Conservation (phyloP, 2,329 filamentous ascomycete species). For the Tolypocladium capitatum region DNA sequence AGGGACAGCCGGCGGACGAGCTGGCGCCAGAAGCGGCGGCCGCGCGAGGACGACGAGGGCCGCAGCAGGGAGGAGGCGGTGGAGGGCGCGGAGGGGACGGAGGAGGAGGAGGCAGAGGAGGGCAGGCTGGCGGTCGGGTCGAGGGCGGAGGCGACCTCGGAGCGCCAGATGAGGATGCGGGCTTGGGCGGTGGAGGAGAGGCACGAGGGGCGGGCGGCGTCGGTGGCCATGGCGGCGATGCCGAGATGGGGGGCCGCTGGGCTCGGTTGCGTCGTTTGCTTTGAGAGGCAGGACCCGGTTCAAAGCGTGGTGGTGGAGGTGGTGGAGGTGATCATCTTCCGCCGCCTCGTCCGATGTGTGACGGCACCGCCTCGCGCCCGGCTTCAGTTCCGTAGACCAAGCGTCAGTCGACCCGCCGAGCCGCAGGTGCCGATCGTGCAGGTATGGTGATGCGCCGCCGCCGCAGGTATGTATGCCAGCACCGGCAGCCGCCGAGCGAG, state of each 20-base stretch:
- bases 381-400: not conserved
- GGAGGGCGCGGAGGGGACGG: conserved; percentile 14
- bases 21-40: conserved; percentile 11
- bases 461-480: too few relatives aligned
- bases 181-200: conserved; percentile 21
- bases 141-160: conserved; percentile 29
- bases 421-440: not conserved
- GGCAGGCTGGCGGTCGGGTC: conserved; percentile 10
- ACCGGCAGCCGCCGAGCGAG: too few relatives aligned
- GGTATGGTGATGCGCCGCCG: too few relatives aligned
- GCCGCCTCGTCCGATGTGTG: too few relatives aligned
- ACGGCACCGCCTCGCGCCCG: too few relatives aligned
- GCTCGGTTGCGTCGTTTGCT: not conserved
- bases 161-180: conserved; percentile 36
- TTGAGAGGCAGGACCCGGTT: not conserved
- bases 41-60: conserved; percentile 11
- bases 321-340: not conserved
- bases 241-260: too few relatives aligned
- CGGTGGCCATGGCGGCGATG: not conserved
- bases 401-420: too few relatives aligned
- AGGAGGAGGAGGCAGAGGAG: conserved; percentile 13
- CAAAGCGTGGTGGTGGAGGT: not conserved
- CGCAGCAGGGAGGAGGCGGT: conserved; percentile 15
- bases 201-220: conserved; percentile 6
- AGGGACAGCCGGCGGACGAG: conserved; percentile 10